Conservation (phyloP, 805 yeast genomes). For the Wickerhamomyces bisporus region DNA sequence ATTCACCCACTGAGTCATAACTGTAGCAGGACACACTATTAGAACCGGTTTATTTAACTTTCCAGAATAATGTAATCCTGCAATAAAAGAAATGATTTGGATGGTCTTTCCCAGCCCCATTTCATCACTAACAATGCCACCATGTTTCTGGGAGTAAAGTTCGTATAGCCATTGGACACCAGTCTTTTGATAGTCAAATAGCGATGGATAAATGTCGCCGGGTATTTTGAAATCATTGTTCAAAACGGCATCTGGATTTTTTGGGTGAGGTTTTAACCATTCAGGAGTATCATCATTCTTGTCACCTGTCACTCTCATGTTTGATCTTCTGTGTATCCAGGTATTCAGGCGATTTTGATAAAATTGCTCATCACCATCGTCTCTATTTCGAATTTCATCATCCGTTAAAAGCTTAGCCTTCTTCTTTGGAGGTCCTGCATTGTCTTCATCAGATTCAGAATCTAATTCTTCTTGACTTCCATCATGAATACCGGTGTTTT, state of each 20-base stretch:
- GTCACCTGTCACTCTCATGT: conserved; percentile 28
- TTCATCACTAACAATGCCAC: conserved; percentile 96
- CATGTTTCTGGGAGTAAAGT: conserved; percentile 79
- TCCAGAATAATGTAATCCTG: conserved; percentile 83
- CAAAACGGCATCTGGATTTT: conserved; percentile 65
- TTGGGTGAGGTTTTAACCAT: conserved; percentile 75
- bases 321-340: conserved; percentile 56
- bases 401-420: conserved; percentile 18
- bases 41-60: conserved; percentile 71
- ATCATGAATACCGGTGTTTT: conserved; percentile 12
- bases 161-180: conserved; percentile 99
- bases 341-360: conserved; percentile 54
- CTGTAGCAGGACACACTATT: conserved; percentile 95
- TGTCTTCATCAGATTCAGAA: conserved; percentile 17
- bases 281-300: conserved; percentile 36
- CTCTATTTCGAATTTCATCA: conserved; percentile 42
- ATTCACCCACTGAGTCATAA: conserved; percentile 93
- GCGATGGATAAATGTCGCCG: conserved; percentile 81
- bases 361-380: conserved; percentile 74
- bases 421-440: conserved; percentile 11
- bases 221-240: conserved; percentile 73
- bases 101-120: conserved; percentile 98
- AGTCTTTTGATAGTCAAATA: conserved; percentile 92
- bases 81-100: conserved; percentile 85
- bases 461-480: conserved; percentile 15